Conservation (phyloP, 306 rosid genomes). For the Quercus cerris region DNA sequence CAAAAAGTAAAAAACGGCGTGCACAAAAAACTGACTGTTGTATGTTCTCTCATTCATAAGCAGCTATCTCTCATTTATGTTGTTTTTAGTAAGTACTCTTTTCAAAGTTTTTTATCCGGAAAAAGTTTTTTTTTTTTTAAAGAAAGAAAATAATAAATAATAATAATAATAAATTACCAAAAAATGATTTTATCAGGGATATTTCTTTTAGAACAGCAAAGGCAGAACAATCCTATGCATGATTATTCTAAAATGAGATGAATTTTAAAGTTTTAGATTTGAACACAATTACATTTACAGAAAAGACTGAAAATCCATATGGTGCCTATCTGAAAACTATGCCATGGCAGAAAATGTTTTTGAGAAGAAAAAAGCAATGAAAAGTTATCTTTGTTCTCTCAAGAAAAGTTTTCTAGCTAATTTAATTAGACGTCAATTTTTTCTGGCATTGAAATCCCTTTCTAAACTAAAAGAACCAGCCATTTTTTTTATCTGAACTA, state of each 20-base stretch:
- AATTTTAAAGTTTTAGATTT: background rate
- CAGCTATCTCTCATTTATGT: no score
- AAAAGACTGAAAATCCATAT: background rate
- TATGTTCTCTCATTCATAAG: slow-evolving; percentile 33
- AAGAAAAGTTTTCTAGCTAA: background rate
- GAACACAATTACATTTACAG: background rate
- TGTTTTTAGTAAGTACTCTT: background rate
- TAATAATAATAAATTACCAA: background rate
- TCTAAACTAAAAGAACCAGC: background rate
- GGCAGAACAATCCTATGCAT: background rate
- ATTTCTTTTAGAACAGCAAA: background rate
- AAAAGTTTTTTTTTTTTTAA: no score
- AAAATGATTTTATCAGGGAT: background rate
- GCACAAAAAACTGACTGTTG: slow-evolving; percentile 47
- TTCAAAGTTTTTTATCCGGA: background rate
- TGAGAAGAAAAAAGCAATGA: background rate
- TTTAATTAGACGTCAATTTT: background rate
- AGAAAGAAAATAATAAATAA: background rate
- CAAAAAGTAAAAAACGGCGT: slow-evolving; percentile 40
- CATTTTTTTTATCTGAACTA: background rate
- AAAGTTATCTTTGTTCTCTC: background rate
- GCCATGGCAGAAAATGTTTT: background rate
- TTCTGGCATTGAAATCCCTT: background rate
- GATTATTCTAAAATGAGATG: background rate
- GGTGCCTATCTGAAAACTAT: background rate